Base-by-base conservation (phyloP, 257 asterid genomes). In the Catharanthus roseus region DNA sequence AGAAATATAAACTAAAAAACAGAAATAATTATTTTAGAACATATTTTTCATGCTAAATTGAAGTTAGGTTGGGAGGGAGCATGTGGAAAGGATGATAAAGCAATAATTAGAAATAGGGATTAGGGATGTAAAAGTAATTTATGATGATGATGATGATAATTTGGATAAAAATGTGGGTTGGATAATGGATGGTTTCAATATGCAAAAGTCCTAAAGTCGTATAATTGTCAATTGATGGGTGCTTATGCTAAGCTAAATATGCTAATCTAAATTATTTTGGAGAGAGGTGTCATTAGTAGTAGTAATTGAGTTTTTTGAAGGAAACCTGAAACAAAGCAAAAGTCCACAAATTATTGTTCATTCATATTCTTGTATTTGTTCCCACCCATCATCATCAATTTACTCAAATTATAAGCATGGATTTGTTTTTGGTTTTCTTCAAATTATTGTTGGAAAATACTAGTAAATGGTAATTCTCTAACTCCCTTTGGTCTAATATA, bases 161-260 rank as follows among this genome's bases (percentile, higher is more conserved):
- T n/a, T n/a, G n/a, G n/a, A n/a, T n/a, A n/a, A n/a, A n/a, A n/a
- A n/a, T n/a, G n/a, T n/a, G n/a, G n/a, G n/a, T n/a, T n/a, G n/a
- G n/a, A n/a, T n/a, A n/a, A n/a, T n/a, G n/a, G n/a, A n/a, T n/a
- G n/a, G n/a, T n/a, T n/a, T n/a, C n/a, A n/a, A n/a, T n/a, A n/a
- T n/a, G n/a, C n/a, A n/a, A 60, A 60, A 60, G 42, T 60, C 41
- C 26, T 31, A 60, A 31, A 31, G 65, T 31, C 6, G 42, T 60
- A 33, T 60, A 60, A 60, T 60, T 60, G 26, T 16, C 15, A 31
- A 60, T 60, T 60, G 65, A 31, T 60, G 65, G 24, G 65, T 16
- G 65, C 39, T 60, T 60, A 60, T 24, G 33, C 65, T 60, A 60
- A 60, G 13, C 6, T 29, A 41, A n/a, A 1, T 58, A 58, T 13